phyloP scores from a whole-genome alignment of 2,329 filamentous ascomycete genomes.

The Alternaria triticina region DNA sequence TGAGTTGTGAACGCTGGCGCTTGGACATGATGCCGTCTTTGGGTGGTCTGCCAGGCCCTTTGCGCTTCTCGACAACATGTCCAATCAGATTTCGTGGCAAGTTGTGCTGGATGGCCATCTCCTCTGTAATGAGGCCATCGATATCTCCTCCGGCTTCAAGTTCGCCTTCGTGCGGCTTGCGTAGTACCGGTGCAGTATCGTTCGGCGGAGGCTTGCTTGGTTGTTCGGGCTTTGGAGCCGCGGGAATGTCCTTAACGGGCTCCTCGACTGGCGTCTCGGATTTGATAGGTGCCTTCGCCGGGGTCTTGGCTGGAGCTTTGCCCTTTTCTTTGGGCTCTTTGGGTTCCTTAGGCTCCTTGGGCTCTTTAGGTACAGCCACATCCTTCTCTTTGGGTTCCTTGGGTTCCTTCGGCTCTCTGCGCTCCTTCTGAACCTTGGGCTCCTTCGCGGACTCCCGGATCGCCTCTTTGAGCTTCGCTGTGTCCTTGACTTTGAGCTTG shows the following conservation, averaged over 20 bases:
- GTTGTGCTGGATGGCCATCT: conserved; percentile 51
- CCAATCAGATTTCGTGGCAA: conserved; percentile 47
- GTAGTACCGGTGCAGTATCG: conserved; percentile 35
- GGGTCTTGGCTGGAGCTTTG: conserved; percentile 31
- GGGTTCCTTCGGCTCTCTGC: conserved; percentile 19
- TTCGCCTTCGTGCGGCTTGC: conserved; percentile 38
- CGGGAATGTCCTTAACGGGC: conserved; percentile 32
- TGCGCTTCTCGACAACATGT: conserved; percentile 64
- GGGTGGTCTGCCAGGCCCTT: conserved; percentile 79
- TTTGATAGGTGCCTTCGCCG: conserved; percentile 32
- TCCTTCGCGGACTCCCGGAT: conserved; percentile 20
- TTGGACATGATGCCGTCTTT: conserved; percentile 87
- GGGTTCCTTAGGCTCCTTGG: conserved; percentile 25
- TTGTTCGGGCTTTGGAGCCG: conserved; percentile 31
- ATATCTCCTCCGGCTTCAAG: conserved; percentile 40
- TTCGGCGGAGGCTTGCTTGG: conserved; percentile 31
- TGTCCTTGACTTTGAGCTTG: conserved; percentile 17
- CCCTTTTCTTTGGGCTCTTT: conserved; percentile 33
- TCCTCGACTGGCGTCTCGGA: conserved; percentile 38
- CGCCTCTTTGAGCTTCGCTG: conserved; percentile 14
- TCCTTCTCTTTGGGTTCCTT: conserved; percentile 28
- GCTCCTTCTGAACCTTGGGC: conserved; percentile 9
- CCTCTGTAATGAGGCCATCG: conserved; percentile 45
- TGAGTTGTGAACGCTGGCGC: conserved; percentile 69
- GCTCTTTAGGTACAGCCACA: conserved; percentile 16